These are phyloP conservation scores for Chrysoporthe puriensis DNA, from an alignment of 2,329 filamentous ascomycete genomes.

Conservation along the genomic window DNA sequence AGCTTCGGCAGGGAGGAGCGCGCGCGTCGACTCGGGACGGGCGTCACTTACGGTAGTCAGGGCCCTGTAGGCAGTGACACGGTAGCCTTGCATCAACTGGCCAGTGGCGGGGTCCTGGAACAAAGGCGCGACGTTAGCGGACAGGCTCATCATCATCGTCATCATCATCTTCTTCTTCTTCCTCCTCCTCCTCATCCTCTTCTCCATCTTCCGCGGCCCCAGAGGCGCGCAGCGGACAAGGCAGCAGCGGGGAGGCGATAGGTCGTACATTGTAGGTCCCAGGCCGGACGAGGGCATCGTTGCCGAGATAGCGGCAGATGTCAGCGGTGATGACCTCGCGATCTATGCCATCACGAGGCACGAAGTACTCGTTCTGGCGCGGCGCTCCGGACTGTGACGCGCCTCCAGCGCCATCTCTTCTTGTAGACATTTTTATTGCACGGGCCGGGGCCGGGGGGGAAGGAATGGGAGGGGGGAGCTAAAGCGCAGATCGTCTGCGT, in stretches of 20 bases:
- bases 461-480: constrained; percentile 18
- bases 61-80: constrained; percentile 78
- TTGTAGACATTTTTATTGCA: constrained; percentile 43
- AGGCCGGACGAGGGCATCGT: constrained; percentile 78
- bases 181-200: too few relatives aligned
- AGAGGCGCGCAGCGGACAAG: neutral
- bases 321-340: constrained; percentile 84
- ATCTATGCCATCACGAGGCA: constrained; percentile 79
- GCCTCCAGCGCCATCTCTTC: constrained; percentile 39
- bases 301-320: constrained; percentile 82
- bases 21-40: neutral
- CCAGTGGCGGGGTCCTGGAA: constrained; percentile 51
- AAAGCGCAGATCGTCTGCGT: constrained; percentile 17
- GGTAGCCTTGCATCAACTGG: constrained; percentile 71
- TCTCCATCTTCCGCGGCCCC: neutral
- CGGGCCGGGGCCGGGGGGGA: constrained; percentile 5
- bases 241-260: constrained; percentile 32
- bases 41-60: constrained; percentile 69
- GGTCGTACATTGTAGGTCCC: constrained; percentile 71
- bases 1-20: neutral
- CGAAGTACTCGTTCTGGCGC: constrained; percentile 78
- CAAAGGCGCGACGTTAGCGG: constrained; percentile 13
- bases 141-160: too few relatives aligned
- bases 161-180: too few relatives aligned
- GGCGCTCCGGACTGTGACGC: constrained; percentile 41